A percentile compares a stretch with the other conserved stretches of the same genome.
These are phyloP conservation scores for Quercus cerris DNA, from an alignment of 306 rosid genomes.

Conservation along the genomic window DNA sequence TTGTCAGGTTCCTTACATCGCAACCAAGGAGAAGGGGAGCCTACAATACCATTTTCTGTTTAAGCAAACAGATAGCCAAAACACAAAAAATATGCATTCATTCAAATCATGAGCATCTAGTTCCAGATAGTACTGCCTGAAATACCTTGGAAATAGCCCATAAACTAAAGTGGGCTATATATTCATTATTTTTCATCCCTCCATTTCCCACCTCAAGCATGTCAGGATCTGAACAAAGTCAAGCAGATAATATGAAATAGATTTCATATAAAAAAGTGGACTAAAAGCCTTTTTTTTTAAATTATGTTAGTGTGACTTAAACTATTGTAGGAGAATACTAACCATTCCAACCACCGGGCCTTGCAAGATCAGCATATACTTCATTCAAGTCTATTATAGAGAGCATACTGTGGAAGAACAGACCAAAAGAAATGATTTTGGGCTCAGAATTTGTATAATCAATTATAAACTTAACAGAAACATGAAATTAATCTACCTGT, in stretches of 20 bases:
- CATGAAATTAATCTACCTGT: constrained; percentile 43
- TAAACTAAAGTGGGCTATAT: constrained; percentile 86
- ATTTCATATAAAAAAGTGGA: not conserved
- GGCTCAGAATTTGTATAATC: not conserved
- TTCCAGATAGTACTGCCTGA: not conserved
- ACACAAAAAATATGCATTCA: not conserved
- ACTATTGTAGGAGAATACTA: constrained; percentile 4
- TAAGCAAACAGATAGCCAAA: not conserved
- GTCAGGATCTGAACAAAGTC: constrained; percentile 75
- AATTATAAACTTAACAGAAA: not conserved
- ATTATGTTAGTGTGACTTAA: not conserved
- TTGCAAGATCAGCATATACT: constrained; percentile 67
- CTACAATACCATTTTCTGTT: constrained; percentile 34
- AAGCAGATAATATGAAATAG: not conserved
- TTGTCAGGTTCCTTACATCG: constrained; percentile 69
- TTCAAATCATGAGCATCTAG: constrained; percentile 5
- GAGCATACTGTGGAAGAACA: constrained; percentile 60
- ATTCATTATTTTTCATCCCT: constrained; percentile 82
- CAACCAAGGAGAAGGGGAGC: constrained; percentile 99
- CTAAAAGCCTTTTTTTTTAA: not conserved
- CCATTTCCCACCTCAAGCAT: constrained; percentile 99
- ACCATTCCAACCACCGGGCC: constrained; percentile 99
- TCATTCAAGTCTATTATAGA: constrained; percentile 84
- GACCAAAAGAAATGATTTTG: not conserved
- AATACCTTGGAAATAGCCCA: constrained; percentile 96